Evolutionary conservation across 1,284 basidiomycete genomes (phyloP), one percentile per base, ranked within the genome.

Genomic region (Papiliotrema laurentii): DNA sequence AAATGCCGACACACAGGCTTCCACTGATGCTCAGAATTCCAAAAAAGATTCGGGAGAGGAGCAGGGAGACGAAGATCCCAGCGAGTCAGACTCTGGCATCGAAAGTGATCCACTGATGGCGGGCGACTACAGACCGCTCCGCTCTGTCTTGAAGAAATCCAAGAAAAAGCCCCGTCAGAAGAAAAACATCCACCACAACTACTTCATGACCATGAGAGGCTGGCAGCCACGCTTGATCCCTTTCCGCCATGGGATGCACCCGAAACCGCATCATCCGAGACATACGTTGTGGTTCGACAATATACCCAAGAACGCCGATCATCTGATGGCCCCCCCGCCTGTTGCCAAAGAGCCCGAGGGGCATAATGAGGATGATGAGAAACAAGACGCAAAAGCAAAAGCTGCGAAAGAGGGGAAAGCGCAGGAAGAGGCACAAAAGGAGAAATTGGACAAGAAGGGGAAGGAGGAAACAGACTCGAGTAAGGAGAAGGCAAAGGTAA

Each of bases 161-260:
- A 64, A 57, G 34, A 63, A 60, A 48, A 66, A 66, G 47, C 56
- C 60, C 6, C 46, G 55, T 13, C 61, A 66, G 44, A 37, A 41
- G 13, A 62, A 64, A 40, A 65, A 65, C 36, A 58, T 62, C 25
- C 62, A 66, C 37, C 63, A 64, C 36, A 68, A 68, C 36, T 60
- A 59, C 45, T 65, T 65, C 42, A 49, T 68, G 51, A 65, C 64
- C 7, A 68, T 66, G 64, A 35, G 63, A 21, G 66, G 66, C 0
- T 55, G 50, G 33, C 47, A 54, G 28, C 63, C 66, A 13, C 47
- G 58, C 10, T 39, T 68, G 3, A 42, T 66, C 14, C 64, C 66
- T 3, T 68, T 68, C 50, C 66, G 64, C 10, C 63, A 64, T 51
- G 66, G 66, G 0, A 49, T 61, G 7, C 64, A 68, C 52, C 66